Base-by-base conservation (phyloP, 345 rosid species). In the Hypericum androsaemum region DNA sequence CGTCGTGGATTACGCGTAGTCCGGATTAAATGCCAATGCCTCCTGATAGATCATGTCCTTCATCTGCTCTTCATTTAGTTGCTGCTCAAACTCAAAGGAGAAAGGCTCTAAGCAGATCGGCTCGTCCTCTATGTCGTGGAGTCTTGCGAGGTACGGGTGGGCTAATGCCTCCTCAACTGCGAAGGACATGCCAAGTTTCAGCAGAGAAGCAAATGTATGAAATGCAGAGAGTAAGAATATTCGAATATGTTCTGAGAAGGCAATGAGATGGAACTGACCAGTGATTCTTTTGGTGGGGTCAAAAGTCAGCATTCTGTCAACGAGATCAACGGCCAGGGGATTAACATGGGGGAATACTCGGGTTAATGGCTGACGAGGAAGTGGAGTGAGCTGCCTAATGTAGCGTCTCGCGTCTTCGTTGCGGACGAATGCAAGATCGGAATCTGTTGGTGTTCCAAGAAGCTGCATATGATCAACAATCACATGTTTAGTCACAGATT, bases 131-230 rank as follows among this genome's bases (percentile, higher is more conserved):
- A 66, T 70, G 50, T 94, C 97, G 7, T 94, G 97, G 15, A 94
- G 73, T 64, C 86, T 80, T 15, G 69, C 85, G 0, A 94, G 89
- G 62, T 83, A 94, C 7, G 82, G 99, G 43, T 88, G 97, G 28
- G 80, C 88, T 52, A 94, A 67, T 55, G 99, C 95, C 73, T 79
- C 89, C 66, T 94, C 97, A 66, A 94, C 99, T 94, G 82, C 67
- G 35, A 70, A 2, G 58, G 13, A 59, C 12, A 52, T n/a, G n/a
- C n/a, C n/a, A n/a, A n/a, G n/a, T n/a, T n/a, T n/a, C n/a, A n/a
- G n/a, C n/a, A 55, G 43, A 39, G n/a, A 41, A 48, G 15, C 5
- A 41, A 7, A n/a, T 13, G 28, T 0, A 41, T 53, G 4, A 12
- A 39, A 6, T 13, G 10, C 17, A 41, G 8, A 1, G 41, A 47